Percentiles rank a stretch among this genome's conserved stretches.
These are phyloP conservation scores for Hygrophila difformis DNA, from an alignment of 257 asterid genomes.

Conservation along the genomic window DNA sequence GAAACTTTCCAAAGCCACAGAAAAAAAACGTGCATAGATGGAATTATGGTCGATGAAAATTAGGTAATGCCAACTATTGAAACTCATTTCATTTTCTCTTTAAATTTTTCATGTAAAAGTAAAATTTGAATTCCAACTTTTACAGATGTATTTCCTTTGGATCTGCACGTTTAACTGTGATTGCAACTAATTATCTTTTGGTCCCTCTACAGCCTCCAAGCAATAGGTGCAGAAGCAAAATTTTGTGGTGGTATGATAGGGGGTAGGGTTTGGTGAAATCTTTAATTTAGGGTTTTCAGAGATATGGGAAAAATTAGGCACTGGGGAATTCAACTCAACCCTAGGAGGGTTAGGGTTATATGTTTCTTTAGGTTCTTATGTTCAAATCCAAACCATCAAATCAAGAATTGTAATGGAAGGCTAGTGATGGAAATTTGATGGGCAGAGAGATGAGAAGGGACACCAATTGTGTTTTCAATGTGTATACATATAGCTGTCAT, in stretches of 20 bases:
- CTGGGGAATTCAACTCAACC: too few relatives aligned
- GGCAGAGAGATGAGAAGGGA: constrained; percentile 33
- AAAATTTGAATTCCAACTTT: neutral
- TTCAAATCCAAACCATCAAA: constrained; percentile 52
- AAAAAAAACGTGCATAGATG: constrained; percentile 25
- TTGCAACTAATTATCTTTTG: constrained; percentile 36
- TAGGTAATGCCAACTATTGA: constrained; percentile 37
- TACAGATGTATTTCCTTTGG: neutral
- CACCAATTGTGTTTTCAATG: constrained; percentile 20
- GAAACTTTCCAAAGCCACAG: constrained; percentile 38
- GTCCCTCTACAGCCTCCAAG: constrained; percentile 18
- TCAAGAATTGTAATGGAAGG: constrained; percentile 25
- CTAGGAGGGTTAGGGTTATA: too few relatives aligned
- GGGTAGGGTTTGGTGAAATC: constrained; percentile 19
- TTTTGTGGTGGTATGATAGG: constrained; percentile 9
- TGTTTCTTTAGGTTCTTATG: constrained; percentile 19
- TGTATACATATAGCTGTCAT: constrained; percentile 3
- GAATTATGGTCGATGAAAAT: constrained; percentile 19
- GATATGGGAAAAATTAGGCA: too few relatives aligned
- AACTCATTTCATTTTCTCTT: too few relatives aligned
- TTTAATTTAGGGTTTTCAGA: constrained; percentile 31
- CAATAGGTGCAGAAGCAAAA: too few relatives aligned
- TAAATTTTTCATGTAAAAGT: neutral
- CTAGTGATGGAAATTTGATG: constrained; percentile 13
- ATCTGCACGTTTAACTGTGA: constrained; percentile 19